Conservation (phyloP, 331 rosid genomes). For the Quercus phellos region DNA sequence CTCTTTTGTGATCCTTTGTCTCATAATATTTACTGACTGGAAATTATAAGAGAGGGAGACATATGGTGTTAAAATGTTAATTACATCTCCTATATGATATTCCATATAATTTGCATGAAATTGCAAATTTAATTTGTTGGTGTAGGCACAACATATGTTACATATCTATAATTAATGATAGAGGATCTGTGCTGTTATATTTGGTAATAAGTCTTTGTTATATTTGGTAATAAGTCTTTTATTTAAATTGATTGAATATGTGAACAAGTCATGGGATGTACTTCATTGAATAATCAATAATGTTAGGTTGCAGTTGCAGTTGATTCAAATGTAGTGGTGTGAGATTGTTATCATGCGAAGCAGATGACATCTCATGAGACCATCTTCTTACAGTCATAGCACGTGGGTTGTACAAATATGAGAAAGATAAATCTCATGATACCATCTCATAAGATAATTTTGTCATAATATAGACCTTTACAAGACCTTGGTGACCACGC, state of each 20-base stretch:
- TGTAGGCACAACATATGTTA: no score
- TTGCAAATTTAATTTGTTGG: not conserved
- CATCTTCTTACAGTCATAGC: no score
- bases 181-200: not conserved
- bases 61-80: not conserved
- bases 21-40: not conserved
- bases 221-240: not conserved
- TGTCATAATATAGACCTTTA: no score
- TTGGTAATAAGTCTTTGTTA: not conserved
- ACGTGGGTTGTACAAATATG: no score
- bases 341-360: no score
- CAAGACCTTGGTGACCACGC: no score
- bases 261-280: not conserved
- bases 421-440: no score
- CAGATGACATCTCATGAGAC: no score
- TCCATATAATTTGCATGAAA: not conserved
- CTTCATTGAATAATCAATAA: not conserved
- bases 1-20: slow-evolving; percentile 2
- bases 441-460: no score
- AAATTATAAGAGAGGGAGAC: not conserved
- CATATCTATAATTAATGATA: not conserved
- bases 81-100: not conserved
- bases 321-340: no score
- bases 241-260: not conserved
- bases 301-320: no score